Base-by-base conservation (phyloP, 257 asterid genomes). In the Gardenia jasminoides region DNA sequence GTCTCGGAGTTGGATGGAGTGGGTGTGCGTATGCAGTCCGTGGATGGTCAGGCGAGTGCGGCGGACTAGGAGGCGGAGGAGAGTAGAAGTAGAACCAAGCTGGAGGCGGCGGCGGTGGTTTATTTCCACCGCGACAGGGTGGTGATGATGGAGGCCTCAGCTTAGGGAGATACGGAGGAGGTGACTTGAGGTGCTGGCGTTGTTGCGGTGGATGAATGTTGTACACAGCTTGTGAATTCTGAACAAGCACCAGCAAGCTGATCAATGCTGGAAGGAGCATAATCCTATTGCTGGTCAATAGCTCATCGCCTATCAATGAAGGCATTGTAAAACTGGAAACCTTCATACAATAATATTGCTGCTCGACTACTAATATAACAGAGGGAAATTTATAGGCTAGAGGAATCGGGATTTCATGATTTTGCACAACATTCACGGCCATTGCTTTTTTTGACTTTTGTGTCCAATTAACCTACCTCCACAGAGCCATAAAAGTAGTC, bases 81-180 rank as follows among this genome's bases (percentile, higher is more conserved):
- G 86, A 85, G 83, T 85, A 83, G 75, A 82, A 85, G 69, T 80
- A 67, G 76, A 82, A 83, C 86, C 77, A 80, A 4, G 84, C 76
- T 1, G 84, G 88, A 30, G 84, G 81, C 0, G 81, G 79, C 30
- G 68, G 81, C 0, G 77, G 77, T 15, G 70, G 26, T 43, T 56
- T 20, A 17, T 31, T 26, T 0, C 36, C 0, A 12, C 43, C 44
- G 4, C 58, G 70, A 24, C 24, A 30, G n/a, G n/a, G n/a, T 20
- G 77, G 82, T 10, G 72, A 50, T 17, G 76, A 41, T 0, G 82
- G 65, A 36, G 73, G 67, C 26, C 58, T 68, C 22, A 39, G 11
- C 46, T 26, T 74, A 44, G 65, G 77, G 77, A 4, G 30, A 28
- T 41, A 0, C 15, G 46, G 50, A 8, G 50, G 50, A 46, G 80